These are phyloP conservation scores for Zygoascus meyerae DNA, from an alignment of 1,139 yeast species.

Conservation along the genomic window DNA sequence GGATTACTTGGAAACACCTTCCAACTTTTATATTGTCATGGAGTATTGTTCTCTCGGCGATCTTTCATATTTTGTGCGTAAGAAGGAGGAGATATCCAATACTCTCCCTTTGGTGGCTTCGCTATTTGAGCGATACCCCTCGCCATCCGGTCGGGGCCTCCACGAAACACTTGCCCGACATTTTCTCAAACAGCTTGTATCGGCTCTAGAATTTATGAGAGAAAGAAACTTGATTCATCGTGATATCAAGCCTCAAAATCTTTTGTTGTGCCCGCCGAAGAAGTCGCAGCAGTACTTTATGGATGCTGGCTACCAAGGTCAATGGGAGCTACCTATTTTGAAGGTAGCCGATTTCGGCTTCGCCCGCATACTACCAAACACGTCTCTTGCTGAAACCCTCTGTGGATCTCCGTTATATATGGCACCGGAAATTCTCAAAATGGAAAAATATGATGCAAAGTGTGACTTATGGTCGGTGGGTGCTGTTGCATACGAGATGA, in stretches of 20 bases:
- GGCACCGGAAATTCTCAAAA: constrained; percentile 96
- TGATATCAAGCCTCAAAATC: constrained; percentile 90
- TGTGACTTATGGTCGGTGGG: constrained; percentile 99
- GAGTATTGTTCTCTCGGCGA: constrained; percentile 96
- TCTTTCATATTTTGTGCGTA: constrained; percentile 76
- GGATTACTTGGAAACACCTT: constrained; percentile 72
- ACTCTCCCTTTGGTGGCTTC: constrained; percentile 78
- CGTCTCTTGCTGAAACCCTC: constrained; percentile 91
- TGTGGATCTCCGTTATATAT: constrained; percentile 96
- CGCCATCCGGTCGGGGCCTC: constrained; percentile 68
- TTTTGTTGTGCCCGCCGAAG: constrained; percentile 73
- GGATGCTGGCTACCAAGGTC: constrained; percentile 57
- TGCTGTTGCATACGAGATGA: constrained; percentile 91
- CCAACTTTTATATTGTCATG: constrained; percentile 90
- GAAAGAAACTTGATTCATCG: constrained; percentile 83
- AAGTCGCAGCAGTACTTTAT: constrained; percentile 55
- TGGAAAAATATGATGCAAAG: constrained; percentile 93
- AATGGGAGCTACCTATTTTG: constrained; percentile 82
- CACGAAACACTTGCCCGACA: constrained; percentile 74
- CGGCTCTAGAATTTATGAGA: constrained; percentile 77
- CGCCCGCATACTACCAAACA: constrained; percentile 87
- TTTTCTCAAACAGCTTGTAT: constrained; percentile 78
- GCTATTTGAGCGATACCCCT: constrained; percentile 74
- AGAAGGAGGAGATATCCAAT: constrained; percentile 61
- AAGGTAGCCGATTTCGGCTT: constrained; percentile 97